Conservation (phyloP, 23 red algal genomes). For the Gracilariopsis chorda region DNA sequence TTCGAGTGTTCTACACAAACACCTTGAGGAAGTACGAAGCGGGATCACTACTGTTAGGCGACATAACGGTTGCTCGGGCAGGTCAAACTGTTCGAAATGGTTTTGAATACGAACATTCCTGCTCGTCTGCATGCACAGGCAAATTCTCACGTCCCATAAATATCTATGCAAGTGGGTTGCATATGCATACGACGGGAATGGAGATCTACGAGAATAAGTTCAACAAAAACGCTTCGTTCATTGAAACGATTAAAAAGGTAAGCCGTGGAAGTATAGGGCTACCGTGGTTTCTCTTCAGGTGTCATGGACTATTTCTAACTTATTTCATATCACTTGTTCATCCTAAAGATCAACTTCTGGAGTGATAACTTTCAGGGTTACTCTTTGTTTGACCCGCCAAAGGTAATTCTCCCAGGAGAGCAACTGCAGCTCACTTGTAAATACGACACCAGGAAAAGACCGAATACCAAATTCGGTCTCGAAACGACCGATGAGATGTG, state of each 20-base stretch:
- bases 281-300: too few species aligned
- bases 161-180: not conserved
- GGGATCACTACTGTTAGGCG: conserved; percentile 18
- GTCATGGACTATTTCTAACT: too few species aligned
- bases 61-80: not conserved
- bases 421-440: conserved; percentile 15
- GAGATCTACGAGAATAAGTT: conserved; percentile 30
- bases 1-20: conserved; percentile 20
- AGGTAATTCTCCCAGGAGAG: not conserved
- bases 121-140: conserved; percentile 31
- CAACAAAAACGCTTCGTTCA: not conserved
- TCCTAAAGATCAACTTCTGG: conserved; percentile 8
- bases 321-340: not conserved
- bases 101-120: conserved; percentile 14
- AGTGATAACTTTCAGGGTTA: conserved; percentile 10
- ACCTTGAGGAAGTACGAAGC: conserved; percentile 2
- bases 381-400: not conserved
- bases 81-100: not conserved
- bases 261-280: not conserved
- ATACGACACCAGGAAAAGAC: conserved; percentile 17
- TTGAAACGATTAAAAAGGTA: not conserved
- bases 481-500: conserved; percentile 41
- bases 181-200: conserved; percentile 24
- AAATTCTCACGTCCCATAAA: not conserved
- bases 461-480: conserved; percentile 15